phyloP scores from a whole-genome alignment of 306 rosid species.

The Vicia faba region DNA sequence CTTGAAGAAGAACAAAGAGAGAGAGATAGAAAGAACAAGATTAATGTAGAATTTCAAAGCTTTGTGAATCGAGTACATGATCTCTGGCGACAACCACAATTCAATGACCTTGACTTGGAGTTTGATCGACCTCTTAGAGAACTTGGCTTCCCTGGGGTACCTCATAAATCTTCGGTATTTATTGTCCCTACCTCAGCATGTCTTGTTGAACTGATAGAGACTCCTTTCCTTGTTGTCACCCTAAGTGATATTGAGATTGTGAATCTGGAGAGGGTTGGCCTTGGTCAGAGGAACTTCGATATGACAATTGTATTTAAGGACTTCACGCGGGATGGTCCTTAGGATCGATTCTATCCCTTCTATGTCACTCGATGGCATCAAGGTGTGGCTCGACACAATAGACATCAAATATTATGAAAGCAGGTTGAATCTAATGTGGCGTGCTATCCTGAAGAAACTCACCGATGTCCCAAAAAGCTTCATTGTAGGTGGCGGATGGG shows the following conservation, averaged over 20 bases:
- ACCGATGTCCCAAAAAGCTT: slow-evolving; percentile 92
- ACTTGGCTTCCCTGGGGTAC: slow-evolving; percentile 96
- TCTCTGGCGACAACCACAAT: slow-evolving; percentile 94
- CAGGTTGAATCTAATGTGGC: slow-evolving; percentile 92
- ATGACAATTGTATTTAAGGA: slow-evolving; percentile 91
- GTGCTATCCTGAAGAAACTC: slow-evolving; percentile 83
- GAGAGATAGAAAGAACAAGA: slow-evolving; percentile 85
- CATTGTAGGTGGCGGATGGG: slow-evolving; percentile 97
- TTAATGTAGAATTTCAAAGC: slow-evolving; percentile 80
- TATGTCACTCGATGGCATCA: slow-evolving; percentile 82
- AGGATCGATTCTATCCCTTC: slow-evolving; percentile 94
- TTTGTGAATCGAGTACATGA: slow-evolving; percentile 87
- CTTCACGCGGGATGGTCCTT: slow-evolving; percentile 86
- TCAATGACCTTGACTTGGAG: slow-evolving; percentile 73
- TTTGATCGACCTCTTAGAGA: slow-evolving; percentile 97
- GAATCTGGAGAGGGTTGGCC: slow-evolving; percentile 92
- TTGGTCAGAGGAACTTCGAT: slow-evolving; percentile 97
- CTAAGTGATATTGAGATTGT: slow-evolving; percentile 93
- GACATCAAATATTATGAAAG: slow-evolving; percentile 94
- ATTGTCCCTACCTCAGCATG: slow-evolving; percentile 88
- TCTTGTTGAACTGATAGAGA: slow-evolving; percentile 89
- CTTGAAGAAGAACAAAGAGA: slow-evolving; percentile 98
- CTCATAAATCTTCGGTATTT: slow-evolving; percentile 81
- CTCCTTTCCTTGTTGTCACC: slow-evolving; percentile 84
- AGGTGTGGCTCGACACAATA: slow-evolving; percentile 93